Base-by-base conservation (phyloP, 2,329 filamentous ascomycete species). In the Ophiostoma triangulosporum region DNA sequence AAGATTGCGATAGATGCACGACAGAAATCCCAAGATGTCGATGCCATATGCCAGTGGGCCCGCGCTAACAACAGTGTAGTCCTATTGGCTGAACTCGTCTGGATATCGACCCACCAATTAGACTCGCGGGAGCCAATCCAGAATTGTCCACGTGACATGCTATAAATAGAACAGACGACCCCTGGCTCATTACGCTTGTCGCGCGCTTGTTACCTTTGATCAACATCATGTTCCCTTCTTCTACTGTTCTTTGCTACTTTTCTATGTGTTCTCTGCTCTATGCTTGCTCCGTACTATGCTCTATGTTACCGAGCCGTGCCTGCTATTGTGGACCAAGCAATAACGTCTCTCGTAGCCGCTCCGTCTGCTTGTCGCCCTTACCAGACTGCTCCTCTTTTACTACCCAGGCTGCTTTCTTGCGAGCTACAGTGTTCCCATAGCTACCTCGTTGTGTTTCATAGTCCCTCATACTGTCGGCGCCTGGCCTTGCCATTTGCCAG, bases 111-210 rank as follows among this genome's bases (percentile, higher is more conserved):
- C 7, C 29, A 17, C 17, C 6, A 15, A 17, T 7, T 17, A 22
- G 17, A n/a, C 3, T 15, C 32, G 15, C 29, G 20, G n/a, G 31
- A 24, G 17, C 53, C 53, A 48, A 51, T 51, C 14, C 26, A 3
- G 4, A 3, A 11, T 12, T 2, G n/a, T 51, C 31, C 53, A 54
- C 53, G 53, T 54, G 53, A 48, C 48, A 12, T 51, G n/a, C 53
- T 43, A 54, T 48, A 51, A 54, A 54, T 54, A 54, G 53, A n/a
- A 52, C 43, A 12, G 43, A 27, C 43, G 26, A 46, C 26, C 43
- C 26, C 15, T 12, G 26, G 31, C 15, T 3, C 9, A 33, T 6
- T 8, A 6, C 15, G 11, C 15, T 33, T 33, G 31, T 33, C 31
- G 31, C 31, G 31, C 31, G 31, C 31, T 33, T 33, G 31, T 33